phyloP scores from a whole-genome alignment of 2,329 filamentous ascomycete species.

The Calonectria pseudoturangicola region DNA sequence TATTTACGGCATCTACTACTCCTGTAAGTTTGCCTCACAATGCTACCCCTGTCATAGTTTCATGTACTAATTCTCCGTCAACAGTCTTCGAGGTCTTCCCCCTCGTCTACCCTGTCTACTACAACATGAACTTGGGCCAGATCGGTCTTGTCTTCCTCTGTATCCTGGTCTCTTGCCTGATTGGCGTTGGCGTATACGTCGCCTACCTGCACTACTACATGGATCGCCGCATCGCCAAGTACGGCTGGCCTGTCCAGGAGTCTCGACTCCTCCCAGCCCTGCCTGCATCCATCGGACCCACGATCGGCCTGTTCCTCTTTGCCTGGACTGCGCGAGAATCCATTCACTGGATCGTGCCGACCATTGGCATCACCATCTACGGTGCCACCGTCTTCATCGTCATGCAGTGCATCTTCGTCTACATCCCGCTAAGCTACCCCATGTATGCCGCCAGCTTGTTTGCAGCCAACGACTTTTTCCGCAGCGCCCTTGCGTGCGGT shows the following conservation, averaged over 20 bases:
- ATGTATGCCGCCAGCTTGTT: constrained; percentile 76
- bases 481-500: constrained; percentile 74
- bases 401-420: constrained; percentile 77
- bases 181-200: constrained; percentile 70
- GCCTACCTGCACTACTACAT: constrained; percentile 72
- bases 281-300: constrained; percentile 70
- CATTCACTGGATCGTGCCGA: constrained; percentile 73
- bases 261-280: constrained; percentile 74
- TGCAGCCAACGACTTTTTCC: constrained; percentile 76
- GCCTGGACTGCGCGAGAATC: constrained; percentile 72
- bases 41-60: not conserved
- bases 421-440: constrained; percentile 74
- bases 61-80: constrained; percentile 22
- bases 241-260: constrained; percentile 72
- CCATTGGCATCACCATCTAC: constrained; percentile 75
- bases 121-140: constrained; percentile 75
- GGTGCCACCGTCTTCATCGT: constrained; percentile 71
- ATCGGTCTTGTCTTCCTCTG: constrained; percentile 77
- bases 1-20: constrained; percentile 78
- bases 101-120: constrained; percentile 75
- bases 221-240: constrained; percentile 68
- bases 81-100: constrained; percentile 79
- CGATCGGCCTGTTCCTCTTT: constrained; percentile 77
- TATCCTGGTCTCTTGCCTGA: constrained; percentile 73
- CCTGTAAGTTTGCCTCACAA: constrained; percentile 59